Conservation (phyloP, 495 filamentous ascomycete species). For the Arthonia radiata region DNA sequence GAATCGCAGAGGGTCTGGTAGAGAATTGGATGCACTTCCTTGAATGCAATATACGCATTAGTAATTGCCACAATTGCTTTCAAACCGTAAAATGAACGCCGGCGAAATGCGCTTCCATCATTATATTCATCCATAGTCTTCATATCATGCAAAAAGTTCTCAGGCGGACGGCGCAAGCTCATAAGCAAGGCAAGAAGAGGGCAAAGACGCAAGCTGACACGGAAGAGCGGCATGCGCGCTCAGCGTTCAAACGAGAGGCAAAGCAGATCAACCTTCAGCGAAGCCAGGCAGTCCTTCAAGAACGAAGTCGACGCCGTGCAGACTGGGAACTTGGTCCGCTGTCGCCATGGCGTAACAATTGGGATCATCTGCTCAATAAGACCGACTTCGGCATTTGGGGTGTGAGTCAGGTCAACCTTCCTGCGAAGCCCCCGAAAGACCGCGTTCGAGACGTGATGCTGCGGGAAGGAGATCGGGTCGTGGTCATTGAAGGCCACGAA, state of each 20-base stretch:
- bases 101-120: no score
- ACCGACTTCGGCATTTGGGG: constrained; percentile 24
- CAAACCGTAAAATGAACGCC: no score
- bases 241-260: constrained; percentile 13
- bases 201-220: constrained; percentile 14
- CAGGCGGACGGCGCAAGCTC: constrained; percentile 37
- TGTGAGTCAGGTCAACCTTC: constrained; percentile 13
- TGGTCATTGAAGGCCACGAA: constrained; percentile 46
- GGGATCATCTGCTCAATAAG: constrained; percentile 17
- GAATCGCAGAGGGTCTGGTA: no score
- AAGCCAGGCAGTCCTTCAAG: constrained; percentile 5
- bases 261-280: constrained; percentile 10
- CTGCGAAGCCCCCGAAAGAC: constrained; percentile 17
- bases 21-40: no score
- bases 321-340: constrained; percentile 56
- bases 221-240: constrained; percentile 12
- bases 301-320: constrained; percentile 21
- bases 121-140: no score
- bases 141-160: constrained; percentile 72
- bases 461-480: constrained; percentile 46
- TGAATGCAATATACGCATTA: no score
- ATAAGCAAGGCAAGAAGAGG: constrained; percentile 29
- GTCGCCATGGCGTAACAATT: constrained; percentile 44
- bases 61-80: no score
- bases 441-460: constrained; percentile 23